These are phyloP conservation scores for Alternaria dauci DNA, from an alignment of 2,329 filamentous ascomycete genomes.

Conservation along the genomic window DNA sequence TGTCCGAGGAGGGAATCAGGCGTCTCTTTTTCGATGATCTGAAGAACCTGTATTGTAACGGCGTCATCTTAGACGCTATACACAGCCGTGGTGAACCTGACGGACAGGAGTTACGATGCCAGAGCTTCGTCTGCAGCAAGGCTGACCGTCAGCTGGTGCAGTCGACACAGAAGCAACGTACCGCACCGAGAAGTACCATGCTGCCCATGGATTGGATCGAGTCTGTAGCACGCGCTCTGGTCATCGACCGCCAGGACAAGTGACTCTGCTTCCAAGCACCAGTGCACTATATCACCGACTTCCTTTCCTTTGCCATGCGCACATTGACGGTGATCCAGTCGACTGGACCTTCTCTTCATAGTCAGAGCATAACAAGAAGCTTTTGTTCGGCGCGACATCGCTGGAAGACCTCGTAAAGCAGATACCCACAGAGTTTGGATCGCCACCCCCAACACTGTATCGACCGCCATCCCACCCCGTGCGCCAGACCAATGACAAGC, in stretches of 20 bases:
- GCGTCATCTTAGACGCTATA: slow-evolving; percentile 34
- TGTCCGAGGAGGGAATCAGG: slow-evolving; percentile 25
- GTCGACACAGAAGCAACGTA: slow-evolving; percentile 6
- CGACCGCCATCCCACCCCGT: slow-evolving; percentile 27
- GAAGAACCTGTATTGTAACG: slow-evolving; percentile 36
- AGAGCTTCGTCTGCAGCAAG: slow-evolving; percentile 34
- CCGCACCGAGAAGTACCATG: slow-evolving; percentile 17
- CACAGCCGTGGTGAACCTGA: slow-evolving; percentile 39
- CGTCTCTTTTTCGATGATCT: slow-evolving; percentile 31
- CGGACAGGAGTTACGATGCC: slow-evolving; percentile 36
- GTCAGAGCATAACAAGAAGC: slow-evolving; percentile 34
- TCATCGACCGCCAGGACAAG: slow-evolving; percentile 43
- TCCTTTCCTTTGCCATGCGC: slow-evolving; percentile 38
- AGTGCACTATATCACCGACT: slow-evolving; percentile 35
- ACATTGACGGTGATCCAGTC: slow-evolving; percentile 26
- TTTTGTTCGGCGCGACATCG: slow-evolving; percentile 26
- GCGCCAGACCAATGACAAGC: slow-evolving; percentile 26
- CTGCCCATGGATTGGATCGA: slow-evolving; percentile 30
- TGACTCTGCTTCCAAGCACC: slow-evolving; percentile 40
- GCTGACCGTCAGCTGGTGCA: slow-evolving; percentile 28
- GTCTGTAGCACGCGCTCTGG: slow-evolving; percentile 35
- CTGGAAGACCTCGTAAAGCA: slow-evolving; percentile 26
- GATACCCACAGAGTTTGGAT: slow-evolving; percentile 9
- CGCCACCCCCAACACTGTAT: slow-evolving; percentile 17
- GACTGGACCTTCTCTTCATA: slow-evolving; percentile 40